Evolutionary conservation across 2,329 filamentous ascomycete species (phyloP).

Genomic region (Escovopsis sp.): DNA sequence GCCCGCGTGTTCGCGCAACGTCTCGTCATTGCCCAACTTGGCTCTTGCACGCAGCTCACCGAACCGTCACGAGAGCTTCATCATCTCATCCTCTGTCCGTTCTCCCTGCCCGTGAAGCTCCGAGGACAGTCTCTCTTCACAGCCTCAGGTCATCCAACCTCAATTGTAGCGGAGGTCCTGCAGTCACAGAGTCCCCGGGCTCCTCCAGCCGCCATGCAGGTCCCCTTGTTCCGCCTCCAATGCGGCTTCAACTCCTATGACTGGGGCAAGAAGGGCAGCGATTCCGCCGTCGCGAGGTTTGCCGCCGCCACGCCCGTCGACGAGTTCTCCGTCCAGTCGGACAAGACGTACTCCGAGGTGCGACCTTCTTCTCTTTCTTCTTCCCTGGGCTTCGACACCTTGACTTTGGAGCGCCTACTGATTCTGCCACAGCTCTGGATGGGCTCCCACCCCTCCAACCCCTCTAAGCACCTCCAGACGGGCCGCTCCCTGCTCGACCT

Average conservation of each 20-base stretch:
- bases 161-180: too few relatives aligned
- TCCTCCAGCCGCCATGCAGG: conserved; percentile 41
- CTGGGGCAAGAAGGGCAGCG: conserved; percentile 86
- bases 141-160: too few relatives aligned
- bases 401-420: too few relatives aligned
- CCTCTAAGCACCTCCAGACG: conserved; percentile 75
- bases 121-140: too few relatives aligned
- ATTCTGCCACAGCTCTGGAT: conserved; percentile 90
- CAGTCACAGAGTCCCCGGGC: too few relatives aligned
- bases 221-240: conserved; percentile 72
- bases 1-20: too few relatives aligned
- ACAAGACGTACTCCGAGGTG: conserved; percentile 94
- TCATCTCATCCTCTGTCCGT: too few relatives aligned
- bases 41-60: too few relatives aligned
- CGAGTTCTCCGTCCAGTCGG: conserved; percentile 62
- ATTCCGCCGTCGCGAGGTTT: conserved; percentile 79
- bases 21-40: too few relatives aligned
- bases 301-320: conserved; percentile 68
- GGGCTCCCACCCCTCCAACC: conserved; percentile 93
- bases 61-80: too few relatives aligned
- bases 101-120: too few relatives aligned
- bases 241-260: conserved; percentile 97
- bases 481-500: conserved; percentile 77
- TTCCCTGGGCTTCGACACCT: too few relatives aligned
- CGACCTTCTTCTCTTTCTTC: neutral